Base-by-base conservation (phyloP, 768 basidiomycete genomes). In the Russula sp. region DNA sequence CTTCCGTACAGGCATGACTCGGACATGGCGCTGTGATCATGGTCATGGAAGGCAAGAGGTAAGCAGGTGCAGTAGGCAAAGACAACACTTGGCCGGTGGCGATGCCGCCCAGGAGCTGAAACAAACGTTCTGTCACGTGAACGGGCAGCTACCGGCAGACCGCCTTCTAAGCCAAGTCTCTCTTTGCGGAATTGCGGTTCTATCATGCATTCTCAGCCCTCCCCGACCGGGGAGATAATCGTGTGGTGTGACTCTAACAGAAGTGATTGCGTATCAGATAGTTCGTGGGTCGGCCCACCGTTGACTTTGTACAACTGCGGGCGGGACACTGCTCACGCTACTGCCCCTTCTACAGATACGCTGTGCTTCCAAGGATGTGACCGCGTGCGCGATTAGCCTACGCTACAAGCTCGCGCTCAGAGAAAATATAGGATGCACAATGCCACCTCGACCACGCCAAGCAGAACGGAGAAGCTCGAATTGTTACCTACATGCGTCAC, bases 321-420 rank as follows among this genome's bases (percentile, higher is more conserved):
- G 22, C 22, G 22, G 22, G 22, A 27, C 22, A 27, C 22, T 40
- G 2, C 1, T 27, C 14, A 20, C 9, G 1, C 14, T 27, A 4
- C 2, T 13, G 4, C n/a, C 5, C 13, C n/a, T 37, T 13, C 11
- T 2, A 6, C 9, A 64, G 63, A 60, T 58, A 13, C 60, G 63
- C 9, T 58, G 42, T 2, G 42, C 49, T 14, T 32, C 60, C 32
- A 42, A 48, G 27, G 32, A 50, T 6, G 32, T 60, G 14, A 42
- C 60, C 22, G 40, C n/a, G 22, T 5, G 11, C 45, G 60, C 63
- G 9, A 49, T 22, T 9, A 50, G 53, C 34, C 40, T 64, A 4
- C 63, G 54, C 34, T 60, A 64, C 49, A 64, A 64, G n/a, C 53
- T 64, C 10, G 58, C 47, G 6, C 48, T 64, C 31, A 42, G 40